phyloP scores from a whole-genome alignment of 805 yeast genomes.

The Nakazawaea sp. region DNA sequence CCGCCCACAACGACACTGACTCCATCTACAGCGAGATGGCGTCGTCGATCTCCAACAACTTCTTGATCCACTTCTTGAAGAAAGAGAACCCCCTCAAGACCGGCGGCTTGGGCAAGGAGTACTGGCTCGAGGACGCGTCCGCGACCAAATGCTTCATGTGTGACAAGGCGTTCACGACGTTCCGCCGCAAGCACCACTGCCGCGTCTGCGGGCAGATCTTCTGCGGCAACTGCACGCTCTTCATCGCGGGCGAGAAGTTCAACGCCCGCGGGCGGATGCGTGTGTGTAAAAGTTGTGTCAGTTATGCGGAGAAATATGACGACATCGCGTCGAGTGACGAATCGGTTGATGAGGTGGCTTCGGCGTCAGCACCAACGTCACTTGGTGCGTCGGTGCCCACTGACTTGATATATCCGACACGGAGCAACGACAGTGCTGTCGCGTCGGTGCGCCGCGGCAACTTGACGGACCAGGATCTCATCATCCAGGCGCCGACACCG shows the following conservation, averaged over 20 bases:
- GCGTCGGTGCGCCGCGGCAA: conserved; percentile 6
- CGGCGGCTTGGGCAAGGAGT: conserved; percentile 34
- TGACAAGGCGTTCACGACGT: conserved; percentile 72
- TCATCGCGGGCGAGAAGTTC: conserved; percentile 61
- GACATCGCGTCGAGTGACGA: conserved; percentile 67
- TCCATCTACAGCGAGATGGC: conserved; percentile 9
- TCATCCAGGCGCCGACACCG: conserved; percentile 34
- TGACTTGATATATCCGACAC: conserved; percentile 5
- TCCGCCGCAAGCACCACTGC: conserved; percentile 91
- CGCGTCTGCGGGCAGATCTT: conserved; percentile 94
- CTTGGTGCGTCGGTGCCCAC: too few relatives aligned
- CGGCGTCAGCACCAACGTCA: too few relatives aligned
- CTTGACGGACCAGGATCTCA: conserved; percentile 10
- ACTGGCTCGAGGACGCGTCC: conserved; percentile 95
- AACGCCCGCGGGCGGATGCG: conserved; percentile 63
- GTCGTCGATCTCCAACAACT: conserved; percentile 9
- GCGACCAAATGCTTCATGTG: conserved; percentile 86
- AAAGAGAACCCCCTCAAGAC: conserved; percentile 8
- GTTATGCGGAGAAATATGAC: conserved; percentile 57
- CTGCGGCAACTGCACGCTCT: conserved; percentile 74
- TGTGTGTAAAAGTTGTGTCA: conserved; percentile 68
- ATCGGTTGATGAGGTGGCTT: conserved; percentile 32
- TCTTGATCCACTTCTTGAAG: conserved; percentile 6
- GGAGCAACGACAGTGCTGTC: conserved; percentile 8
- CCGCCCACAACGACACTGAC: conserved; percentile 5